Evolutionary conservation across 768 basidiomycete species (phyloP), one percentile per base, ranked within the genome.

Genomic region (Leccinum olivaceopallidum): DNA sequence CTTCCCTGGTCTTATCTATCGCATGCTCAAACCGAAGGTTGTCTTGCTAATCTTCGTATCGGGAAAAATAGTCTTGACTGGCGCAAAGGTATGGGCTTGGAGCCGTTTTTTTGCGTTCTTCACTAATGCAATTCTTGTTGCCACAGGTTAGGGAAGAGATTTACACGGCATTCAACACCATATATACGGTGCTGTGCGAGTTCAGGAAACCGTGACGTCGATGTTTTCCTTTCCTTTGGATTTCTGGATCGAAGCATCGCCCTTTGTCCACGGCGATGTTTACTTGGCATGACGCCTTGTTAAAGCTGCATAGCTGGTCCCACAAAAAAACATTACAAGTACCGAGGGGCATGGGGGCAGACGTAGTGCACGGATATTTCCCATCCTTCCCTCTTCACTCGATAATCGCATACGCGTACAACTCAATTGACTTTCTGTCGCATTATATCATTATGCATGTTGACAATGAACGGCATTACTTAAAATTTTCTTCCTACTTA

Each of bases 1-100:
- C 58, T 98, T 99, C 88, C 96, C 97, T 57, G 96, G 97, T 70
- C 84, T 99, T 50, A 98, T 99, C 74, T 98, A 99, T 72, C 92
- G 96, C 67, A 98, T 98, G 97, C 91, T 98, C 78, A 97, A 98
- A 76, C 97, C 97, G 7, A 99, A 99, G 79, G 97, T 99, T 64
- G 97, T 99, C 44, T 80, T 99, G 47, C 83, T 99, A 55, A 98
- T 99, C 70, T 99, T 99, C 78, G 97, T 98, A 13, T 98, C 95
- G 26, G 97, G 97, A 34, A 99, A 98, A 82, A 98, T 98, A 68
- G 97, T 99, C 59, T 79, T 99, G 73, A 98, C 97, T 28, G 97
- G 97, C 74, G 97, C 97, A 34, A 99, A 99, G 89, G 97, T 95
- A 78, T 20, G 83, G 75, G 52, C 5, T 68, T 62, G 6, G 3